Percentiles rank a stretch among this genome's conserved stretches.
Conservation (phyloP, 2,329 filamentous ascomycete genomes). For the Xylaria sp. region DNA sequence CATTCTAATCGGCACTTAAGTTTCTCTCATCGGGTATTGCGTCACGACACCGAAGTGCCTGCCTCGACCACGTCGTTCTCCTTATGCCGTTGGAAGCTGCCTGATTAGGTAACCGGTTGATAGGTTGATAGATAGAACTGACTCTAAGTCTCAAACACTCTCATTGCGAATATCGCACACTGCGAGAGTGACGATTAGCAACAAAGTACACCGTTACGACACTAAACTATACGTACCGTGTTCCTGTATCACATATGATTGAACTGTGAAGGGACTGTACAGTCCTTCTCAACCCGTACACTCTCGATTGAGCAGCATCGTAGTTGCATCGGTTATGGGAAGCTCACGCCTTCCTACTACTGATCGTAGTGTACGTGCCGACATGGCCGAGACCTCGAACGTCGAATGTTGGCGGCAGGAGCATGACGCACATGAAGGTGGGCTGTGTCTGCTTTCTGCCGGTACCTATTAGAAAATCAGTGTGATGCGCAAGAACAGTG, state of each 20-base stretch:
- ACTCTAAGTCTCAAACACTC: neutral
- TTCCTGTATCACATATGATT: neutral
- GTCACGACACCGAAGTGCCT: neutral
- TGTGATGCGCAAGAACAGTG: neutral
- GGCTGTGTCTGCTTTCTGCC: neutral
- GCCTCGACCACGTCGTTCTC: neutral
- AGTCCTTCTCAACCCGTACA: neutral
- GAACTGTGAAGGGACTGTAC: neutral
- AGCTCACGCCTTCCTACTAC: neutral
- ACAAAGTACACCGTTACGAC: neutral
- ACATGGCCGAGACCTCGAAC: neutral
- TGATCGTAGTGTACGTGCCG: neutral
- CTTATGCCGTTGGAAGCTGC: neutral
- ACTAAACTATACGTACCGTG: neutral
- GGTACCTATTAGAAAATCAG: conserved; percentile 19
- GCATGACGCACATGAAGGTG: neutral
- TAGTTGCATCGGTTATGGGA: neutral
- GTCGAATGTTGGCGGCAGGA: conserved; percentile 6
- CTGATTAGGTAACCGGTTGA: neutral
- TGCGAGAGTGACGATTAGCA: too few species aligned
- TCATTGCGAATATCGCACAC: too few species aligned
- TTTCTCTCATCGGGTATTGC: neutral
- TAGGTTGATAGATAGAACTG: neutral
- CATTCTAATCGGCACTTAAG: neutral
- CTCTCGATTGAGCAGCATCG: neutral